Base-by-base conservation (phyloP, 148 eudicot genomes). In the Chenopodium suecicum region DNA sequence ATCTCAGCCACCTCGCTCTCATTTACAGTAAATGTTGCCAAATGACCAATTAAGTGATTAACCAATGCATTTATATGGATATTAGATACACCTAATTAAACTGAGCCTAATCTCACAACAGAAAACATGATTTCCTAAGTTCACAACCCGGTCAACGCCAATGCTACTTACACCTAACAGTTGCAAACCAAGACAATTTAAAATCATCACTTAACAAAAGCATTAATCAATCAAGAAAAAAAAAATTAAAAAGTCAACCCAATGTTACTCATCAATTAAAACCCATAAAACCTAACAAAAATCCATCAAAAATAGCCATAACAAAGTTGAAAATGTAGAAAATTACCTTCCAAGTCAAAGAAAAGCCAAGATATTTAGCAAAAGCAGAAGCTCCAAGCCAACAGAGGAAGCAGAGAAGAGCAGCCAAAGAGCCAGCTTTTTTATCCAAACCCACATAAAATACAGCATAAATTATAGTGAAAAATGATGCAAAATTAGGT, bases 321-420 rank as follows among this genome's bases (percentile, higher is more conserved):
- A 67, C 22, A 56, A 48, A 56, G 13, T 14, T 16, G 54, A 25
- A 10, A 23, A 20, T 60, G 7, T 4, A 23, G 12, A 16, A 34
- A 66, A 80, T 65, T 80, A 91, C 94, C 94, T 91, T 91, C 92
- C 94, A 91, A 86, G 92, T 88, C 34, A 89, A n/a, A 82, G 91
- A 86, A 67, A 68, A 88, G 13, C 91, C 94, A 74, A 89, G 86
- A 67, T 48, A 34, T 8, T 37, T 66, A 56, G 89, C 87, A 80
- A 84, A 79, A 62, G 83, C 75, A 81, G 84, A 86, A 66, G 90
- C 90, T 9, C 84, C 89, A 68, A 88, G 79, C 92, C 91, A 89
- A 75, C 90, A 89, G 19, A 80, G 60, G 50, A 90, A 86, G 79
- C 91, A 89, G 8, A 91, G 78, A 11, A 91, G 4, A 84, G 91